Evolutionary conservation across 345 rosid genomes (phyloP), one percentile per base, ranked within the genome.

Genomic region (Citrus australasica): DNA sequence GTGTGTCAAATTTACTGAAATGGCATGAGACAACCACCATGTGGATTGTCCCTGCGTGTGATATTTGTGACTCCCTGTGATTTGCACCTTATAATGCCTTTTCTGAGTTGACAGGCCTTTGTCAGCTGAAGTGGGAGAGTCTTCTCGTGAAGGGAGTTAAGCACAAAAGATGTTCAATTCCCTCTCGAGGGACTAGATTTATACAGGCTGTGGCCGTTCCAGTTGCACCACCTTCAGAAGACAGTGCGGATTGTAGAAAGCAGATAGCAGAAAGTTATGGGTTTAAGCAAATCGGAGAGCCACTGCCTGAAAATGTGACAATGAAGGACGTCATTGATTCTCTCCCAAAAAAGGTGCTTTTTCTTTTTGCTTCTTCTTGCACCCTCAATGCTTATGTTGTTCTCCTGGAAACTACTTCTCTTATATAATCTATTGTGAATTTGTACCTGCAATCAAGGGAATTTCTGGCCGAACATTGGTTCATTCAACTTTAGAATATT

Each of bases 221-320:
- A 10, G 85, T 84, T 14, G 88, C 89, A 67, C 87, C 86, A n/a
- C 73, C 88, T 78, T 83, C 90, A 66, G 85, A 84, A 60, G 92
- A 92, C 33, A 82, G 80, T 82, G 83, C 87, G 61, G 90, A 90
- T 77, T 85, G 81, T 67, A 87, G 97, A 83, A 86, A 90, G 40
- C 86, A 90, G 80, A 78, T 91, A 69, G 93, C 96, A 6, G 94
- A 93, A 64, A 89, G 75, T 37, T 95, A 92, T 83, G 99, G 99
- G 38, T 93, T 95, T 82, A 84, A 71, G 79, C 90, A 92, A 84
- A 91, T 95, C 80, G 99, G 98, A 78, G 92, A 92, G 84, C 91
- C 89, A 22, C 95, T 93, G 84, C 98, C 98, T 61, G 92, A 83
- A 4, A 88, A 78, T 84, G 91, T 95, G 75, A 91, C 91, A 2